Evolutionary conservation across 1,284 basidiomycete species (phyloP), one percentile per base, ranked within the genome.

Genomic region (Ganoderma meredithae): DNA sequence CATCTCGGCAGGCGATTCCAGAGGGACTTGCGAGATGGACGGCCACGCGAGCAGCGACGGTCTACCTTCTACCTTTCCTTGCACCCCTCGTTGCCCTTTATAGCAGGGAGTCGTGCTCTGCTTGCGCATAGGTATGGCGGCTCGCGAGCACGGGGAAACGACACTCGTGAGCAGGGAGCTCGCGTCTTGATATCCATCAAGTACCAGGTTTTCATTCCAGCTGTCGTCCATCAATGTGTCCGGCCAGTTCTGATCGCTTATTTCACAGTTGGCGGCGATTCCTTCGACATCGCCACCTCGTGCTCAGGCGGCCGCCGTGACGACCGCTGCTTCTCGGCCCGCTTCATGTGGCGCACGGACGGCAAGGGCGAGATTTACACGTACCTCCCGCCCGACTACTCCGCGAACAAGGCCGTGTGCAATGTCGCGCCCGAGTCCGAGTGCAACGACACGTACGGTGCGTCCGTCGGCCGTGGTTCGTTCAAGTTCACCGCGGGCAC

Each of bases 401-500:
- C 85, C 80, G 74, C 88, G 85, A 79, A 86, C 86, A 10, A 79
- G 1, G 78, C 79, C 0, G 79, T 92, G 1, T 94, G 91, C 77
- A 69, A 78, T 3, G 83, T 87, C 41, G 77, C 83, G 59, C 82
- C 85, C 1, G 76, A 79, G 53, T 90, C 90, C 0, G 83, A 84
- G 17, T 93, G 92, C 79, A 85, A 91, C 73, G 75, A 83, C 3
- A 77, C 76, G 4, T 93, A 92, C 73, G 92, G 92, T 15, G 81
- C 90, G 49, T 90, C 90, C n/a, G 82, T 95, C 73, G 92, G 92
- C 19, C 86, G 94, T 33, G 92, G 92, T 2, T 81, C 89, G 0
- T 95, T 92, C 84, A 76, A 71, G 5, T 95, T 87, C 81, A 79
- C 82, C 17, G 72, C 81, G 3, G 92, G 91, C 4, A 79, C 75